Evolutionary conservation across 1,284 basidiomycete genomes (phyloP).

Genomic region (Tilletiopsis washingtonensis): DNA sequence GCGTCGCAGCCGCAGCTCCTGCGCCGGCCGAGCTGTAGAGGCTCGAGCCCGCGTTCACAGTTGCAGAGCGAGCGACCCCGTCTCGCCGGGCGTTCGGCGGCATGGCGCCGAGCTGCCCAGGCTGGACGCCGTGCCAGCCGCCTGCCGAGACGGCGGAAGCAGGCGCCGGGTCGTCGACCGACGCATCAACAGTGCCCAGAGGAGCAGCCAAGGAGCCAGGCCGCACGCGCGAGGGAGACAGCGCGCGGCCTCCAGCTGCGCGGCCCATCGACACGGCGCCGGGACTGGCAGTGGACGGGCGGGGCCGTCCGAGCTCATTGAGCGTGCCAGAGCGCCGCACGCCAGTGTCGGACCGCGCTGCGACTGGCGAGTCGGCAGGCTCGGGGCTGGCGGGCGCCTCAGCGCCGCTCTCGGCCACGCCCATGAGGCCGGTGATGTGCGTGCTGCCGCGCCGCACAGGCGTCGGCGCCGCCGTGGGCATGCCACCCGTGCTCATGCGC

Average conservation of each 20-base stretch:
- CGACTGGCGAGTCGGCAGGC: no score
- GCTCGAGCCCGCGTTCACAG: conserved; percentile 5
- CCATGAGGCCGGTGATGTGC: conserved; percentile 4
- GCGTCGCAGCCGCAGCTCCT: background rate
- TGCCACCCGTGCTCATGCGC: conserved; percentile 35
- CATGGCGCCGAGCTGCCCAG: conserved; percentile 21
- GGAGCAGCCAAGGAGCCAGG: background rate
- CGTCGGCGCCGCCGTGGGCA: conserved; percentile 4
- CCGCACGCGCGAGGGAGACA: background rate
- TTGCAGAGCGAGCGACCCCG: conserved; percentile 3
- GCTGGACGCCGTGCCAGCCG: background rate
- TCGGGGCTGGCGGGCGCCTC: no score
- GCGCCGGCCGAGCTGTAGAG: background rate
- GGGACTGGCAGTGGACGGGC: no score
- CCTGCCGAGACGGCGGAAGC: no score
- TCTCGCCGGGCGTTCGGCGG: conserved; percentile 9
- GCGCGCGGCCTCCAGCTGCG: background rate
- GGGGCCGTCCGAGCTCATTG: no score
- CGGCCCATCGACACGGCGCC: background rate
- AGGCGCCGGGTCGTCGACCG: no score
- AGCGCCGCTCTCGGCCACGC: conserved; percentile 2
- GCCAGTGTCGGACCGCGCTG: no score
- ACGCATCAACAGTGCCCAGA: background rate
- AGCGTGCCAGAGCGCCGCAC: no score
- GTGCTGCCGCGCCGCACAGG: conserved; percentile 3